Base-by-base conservation (phyloP, 768 basidiomycete genomes). In the Xerocomus brunneocitrinus region DNA sequence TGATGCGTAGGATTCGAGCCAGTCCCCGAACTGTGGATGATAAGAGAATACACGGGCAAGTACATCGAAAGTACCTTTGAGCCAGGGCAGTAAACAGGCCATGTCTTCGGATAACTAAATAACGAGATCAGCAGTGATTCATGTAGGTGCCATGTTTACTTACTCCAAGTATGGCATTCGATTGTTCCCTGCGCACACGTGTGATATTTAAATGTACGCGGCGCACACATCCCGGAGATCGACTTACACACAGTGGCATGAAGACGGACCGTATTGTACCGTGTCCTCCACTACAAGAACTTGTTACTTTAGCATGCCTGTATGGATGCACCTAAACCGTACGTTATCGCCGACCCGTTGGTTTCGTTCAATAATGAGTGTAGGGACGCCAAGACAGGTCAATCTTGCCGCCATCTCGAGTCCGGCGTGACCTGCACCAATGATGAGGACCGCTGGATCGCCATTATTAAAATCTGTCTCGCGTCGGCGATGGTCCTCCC, bases 351-450 rank as follows among this genome's bases (percentile, higher is more conserved):
- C 81, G 14, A 83, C 67, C n/a, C 76, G 68, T 25, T 64, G 47
- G 39, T 77, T 74, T 57, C 71, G 71, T 58, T 87, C 84, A 16
- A 87, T 67, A 24, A 84, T 67, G 22, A 90, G 71, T 0, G 76
- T 70, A 8, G 72, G 62, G 16, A 89, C 71, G 16, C 78, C 78
- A 27, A 87, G 68, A 36, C 69, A 69, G 57, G 82, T 81, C 56
- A 90, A 69, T 24, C 84, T 72, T 3, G 85, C 83, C 0, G 86
- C 85, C 2, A 82, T 60, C 34, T 73, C 78, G 40, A 91, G 67
- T 3, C 87, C 88, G 56, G 79, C 77, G 53, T 87, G 88, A 1
- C 84, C 83, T 3, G 76, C 84, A 8, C 84, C 83, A 22, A 85
- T 72, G 41, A 87, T 66, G 38, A 88, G 69, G 8, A 88, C 87